Conservation (phyloP, 495 filamentous ascomycete species). For the Aspergillus affinis region DNA sequence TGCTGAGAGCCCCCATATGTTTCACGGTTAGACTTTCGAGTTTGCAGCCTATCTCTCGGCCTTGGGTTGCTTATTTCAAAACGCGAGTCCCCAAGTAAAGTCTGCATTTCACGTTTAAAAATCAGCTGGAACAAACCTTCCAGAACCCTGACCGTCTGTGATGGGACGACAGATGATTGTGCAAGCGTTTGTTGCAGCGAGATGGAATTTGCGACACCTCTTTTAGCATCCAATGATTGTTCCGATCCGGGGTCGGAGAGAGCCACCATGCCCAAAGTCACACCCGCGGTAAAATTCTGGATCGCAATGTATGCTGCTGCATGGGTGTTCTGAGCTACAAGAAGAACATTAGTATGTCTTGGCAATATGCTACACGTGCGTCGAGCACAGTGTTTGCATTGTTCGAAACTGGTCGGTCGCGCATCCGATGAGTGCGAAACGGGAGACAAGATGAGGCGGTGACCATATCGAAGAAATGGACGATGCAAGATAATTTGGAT, state of each 20-base stretch:
- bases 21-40: not conserved
- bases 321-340: not conserved
- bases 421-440: not conserved
- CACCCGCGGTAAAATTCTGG: not conserved
- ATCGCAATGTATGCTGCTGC: not conserved
- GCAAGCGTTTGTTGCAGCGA: not conserved
- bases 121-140: not conserved
- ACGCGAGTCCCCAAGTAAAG: not conserved
- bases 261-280: slow-evolving; percentile 1
- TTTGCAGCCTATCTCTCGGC: not conserved
- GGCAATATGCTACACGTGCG: not conserved
- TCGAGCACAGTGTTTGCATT: not conserved
- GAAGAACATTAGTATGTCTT: not conserved
- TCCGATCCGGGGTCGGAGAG: not conserved
- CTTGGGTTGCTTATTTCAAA: not conserved
- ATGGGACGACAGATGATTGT: not conserved
- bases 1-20: not conserved
- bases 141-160: not conserved
- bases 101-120: not conserved
- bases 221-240: slow-evolving; percentile 1
- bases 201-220: not conserved
- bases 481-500: not conserved
- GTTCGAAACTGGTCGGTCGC: not conserved
- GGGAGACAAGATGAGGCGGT: not conserved
- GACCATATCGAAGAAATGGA: not conserved